Evolutionary conservation across 177 flowering plant species (phyloP).

Genomic region (Telopea speciosissima): DNA sequence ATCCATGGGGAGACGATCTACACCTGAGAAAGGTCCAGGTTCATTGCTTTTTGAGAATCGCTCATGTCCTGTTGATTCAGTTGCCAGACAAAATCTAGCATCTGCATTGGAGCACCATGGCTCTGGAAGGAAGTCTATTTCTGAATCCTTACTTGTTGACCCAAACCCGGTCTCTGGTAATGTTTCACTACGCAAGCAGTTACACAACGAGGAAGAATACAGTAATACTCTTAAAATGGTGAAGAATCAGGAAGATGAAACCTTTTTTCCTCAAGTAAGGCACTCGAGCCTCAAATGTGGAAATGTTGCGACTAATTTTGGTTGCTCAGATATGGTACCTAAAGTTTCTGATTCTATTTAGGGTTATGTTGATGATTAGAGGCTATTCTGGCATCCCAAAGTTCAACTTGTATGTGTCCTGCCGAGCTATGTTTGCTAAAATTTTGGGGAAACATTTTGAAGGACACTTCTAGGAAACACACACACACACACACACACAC

Average conservation of each 20-base stretch:
- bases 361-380: background rate
- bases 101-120: slow-evolving; percentile 77
- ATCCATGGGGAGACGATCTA: slow-evolving; percentile 35
- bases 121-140: slow-evolving; percentile 78
- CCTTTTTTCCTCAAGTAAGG: slow-evolving; percentile 38
- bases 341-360: background rate
- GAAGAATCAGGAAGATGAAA: slow-evolving; percentile 47
- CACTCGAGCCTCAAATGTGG: background rate
- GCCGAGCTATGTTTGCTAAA: background rate
- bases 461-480: too few species aligned
- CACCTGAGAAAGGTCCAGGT: slow-evolving; percentile 38
- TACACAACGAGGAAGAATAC: slow-evolving; percentile 49
- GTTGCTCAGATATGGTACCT: background rate
- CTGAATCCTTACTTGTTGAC: slow-evolving; percentile 47
- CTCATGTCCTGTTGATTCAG: slow-evolving; percentile 41
- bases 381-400: background rate
- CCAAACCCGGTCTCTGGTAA: slow-evolving; percentile 46
- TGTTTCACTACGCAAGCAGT: slow-evolving; percentile 66
- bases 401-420: background rate
- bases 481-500: too few species aligned
- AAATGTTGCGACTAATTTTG: background rate
- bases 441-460: too few species aligned
- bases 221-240: slow-evolving; percentile 21
- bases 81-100: slow-evolving; percentile 57
- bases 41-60: slow-evolving; percentile 35